Evolutionary conservation across 1,139 yeast species (phyloP).

Genomic region (Geotrichum klebahnii): DNA sequence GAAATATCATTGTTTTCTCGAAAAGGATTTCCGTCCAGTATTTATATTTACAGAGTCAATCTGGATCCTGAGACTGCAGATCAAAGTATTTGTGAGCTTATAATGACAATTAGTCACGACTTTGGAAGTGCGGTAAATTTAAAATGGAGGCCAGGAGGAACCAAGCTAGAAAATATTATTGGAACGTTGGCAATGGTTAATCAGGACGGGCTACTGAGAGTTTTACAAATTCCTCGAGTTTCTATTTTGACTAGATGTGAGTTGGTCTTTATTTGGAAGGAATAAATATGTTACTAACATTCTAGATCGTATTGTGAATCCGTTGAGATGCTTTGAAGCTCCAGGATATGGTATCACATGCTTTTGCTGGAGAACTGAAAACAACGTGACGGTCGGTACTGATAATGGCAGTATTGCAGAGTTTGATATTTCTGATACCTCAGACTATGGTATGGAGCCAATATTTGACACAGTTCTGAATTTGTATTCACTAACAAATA

Average conservation of each 20-base stretch:
- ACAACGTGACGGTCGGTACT: conserved; percentile 57
- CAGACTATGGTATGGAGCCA: not conserved
- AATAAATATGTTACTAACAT: not conserved
- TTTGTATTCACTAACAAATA: too few species aligned
- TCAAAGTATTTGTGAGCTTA: conserved; percentile 30
- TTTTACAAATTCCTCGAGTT: conserved; percentile 39
- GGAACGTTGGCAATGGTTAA: conserved; percentile 53
- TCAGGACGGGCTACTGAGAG: conserved; percentile 60
- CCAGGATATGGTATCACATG: conserved; percentile 42
- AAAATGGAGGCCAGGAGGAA: conserved; percentile 48
- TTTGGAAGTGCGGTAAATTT: conserved; percentile 56
- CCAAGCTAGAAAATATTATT: conserved; percentile 31
- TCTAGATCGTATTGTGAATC: conserved; percentile 32
- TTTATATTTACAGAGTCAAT: conserved; percentile 28
- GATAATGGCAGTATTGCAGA: conserved; percentile 66
- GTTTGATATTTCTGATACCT: conserved; percentile 42
- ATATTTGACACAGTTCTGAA: not conserved
- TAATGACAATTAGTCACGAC: conserved; percentile 42
- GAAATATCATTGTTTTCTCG: conserved; percentile 28
- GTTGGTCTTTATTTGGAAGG: not conserved
- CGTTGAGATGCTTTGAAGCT: conserved; percentile 37
- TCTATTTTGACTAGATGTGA: conserved; percentile 30
- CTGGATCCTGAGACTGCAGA: conserved; percentile 21
- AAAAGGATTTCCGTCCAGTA: conserved; percentile 25
- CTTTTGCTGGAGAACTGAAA: conserved; percentile 52